A percentile compares a stretch with the other conserved stretches of the same genome.
Conservation (phyloP, 2,329 filamentous ascomycete genomes). For the Metarhizium rileyi region DNA sequence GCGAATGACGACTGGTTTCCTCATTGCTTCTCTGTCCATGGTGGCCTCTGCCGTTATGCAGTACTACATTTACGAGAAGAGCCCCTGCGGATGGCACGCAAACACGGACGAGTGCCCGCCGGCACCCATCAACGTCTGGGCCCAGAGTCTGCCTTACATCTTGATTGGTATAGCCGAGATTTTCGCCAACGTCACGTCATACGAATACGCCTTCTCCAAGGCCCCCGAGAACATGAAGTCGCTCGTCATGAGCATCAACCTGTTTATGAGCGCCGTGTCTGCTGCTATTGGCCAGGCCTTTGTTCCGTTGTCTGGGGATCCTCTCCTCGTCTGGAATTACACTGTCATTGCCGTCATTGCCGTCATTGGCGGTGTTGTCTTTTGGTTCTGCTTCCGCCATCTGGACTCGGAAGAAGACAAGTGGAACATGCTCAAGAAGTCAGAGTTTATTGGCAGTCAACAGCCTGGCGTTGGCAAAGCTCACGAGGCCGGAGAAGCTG, state of each 20-base stretch:
- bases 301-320: slow-evolving; percentile 50
- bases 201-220: slow-evolving; percentile 71
- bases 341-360: slow-evolving; percentile 51
- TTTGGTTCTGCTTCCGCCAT: slow-evolving; percentile 60
- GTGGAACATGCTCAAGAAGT: slow-evolving; percentile 50
- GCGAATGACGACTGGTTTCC: slow-evolving; percentile 63
- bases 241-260: slow-evolving; percentile 59
- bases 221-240: slow-evolving; percentile 73
- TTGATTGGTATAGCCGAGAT: slow-evolving; percentile 43
- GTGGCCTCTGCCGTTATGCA: slow-evolving; percentile 46
- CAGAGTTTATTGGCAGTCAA: slow-evolving; percentile 30
- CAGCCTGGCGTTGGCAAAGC: slow-evolving; percentile 23
- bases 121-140: slow-evolving; percentile 57
- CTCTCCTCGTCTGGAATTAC: slow-evolving; percentile 65
- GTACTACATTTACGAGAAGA: slow-evolving; percentile 53
- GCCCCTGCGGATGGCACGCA: slow-evolving; percentile 49
- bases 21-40: slow-evolving; percentile 54
- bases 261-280: slow-evolving; percentile 62
- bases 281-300: slow-evolving; percentile 63
- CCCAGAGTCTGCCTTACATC: slow-evolving; percentile 41
- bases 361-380: slow-evolving; percentile 49
- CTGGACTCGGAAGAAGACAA: slow-evolving; percentile 59
- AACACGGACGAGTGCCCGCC: slow-evolving; percentile 35
- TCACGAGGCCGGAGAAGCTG: slow-evolving; percentile 5
- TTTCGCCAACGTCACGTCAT: slow-evolving; percentile 47